Evolutionary conservation across 768 basidiomycete species (phyloP), one percentile per base, ranked within the genome.

Genomic region (Fomitopsis serialis): DNA sequence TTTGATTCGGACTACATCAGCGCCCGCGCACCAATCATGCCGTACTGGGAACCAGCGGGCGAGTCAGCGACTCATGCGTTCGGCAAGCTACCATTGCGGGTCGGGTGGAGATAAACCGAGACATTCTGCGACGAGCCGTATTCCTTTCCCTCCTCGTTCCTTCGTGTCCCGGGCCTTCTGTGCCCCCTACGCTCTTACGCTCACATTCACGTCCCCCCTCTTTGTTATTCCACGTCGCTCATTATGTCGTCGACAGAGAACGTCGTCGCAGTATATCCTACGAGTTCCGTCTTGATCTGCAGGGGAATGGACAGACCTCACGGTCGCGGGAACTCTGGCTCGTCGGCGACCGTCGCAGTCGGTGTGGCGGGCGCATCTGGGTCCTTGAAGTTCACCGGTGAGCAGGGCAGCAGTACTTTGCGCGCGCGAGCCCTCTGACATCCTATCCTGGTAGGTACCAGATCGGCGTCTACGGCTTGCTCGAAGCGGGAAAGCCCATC

Each of bases 391-490:
- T 42, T 57, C 55, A 42, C 46, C 43, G 42, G 50, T 51, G 22
- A 42, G 52, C 42, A n/a, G 51, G 50, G 11, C 55, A n/a, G n/a
- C n/a, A n/a, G 37, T 10, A 11, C 29, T 32, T 11, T 32, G 6
- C 29, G 29, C 29, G 6, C 6, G 6, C 29, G 6, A 5, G 29
- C 29, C 11, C 5, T 11, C 29, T 56, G 50, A 27, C 55, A 56
- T 19, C 50, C 29, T 11, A 40, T 8, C 15, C 15, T 40, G 13
- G 37, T 15, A 8, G 5, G 15, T 40, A 5, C 25, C 46, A 45
- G n/a, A 43, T 63, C 19, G 46, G 44, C 10, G 59, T 63, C 9
- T 63, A 54, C 22, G 62, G 62, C 23, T 47, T 53, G n/a, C 40
- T 63, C 29, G 45, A 48, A n/a, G 45, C 42, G 4, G 51, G 45